Percentiles rank a stretch among this genome's conserved stretches.
These are phyloP conservation scores for Verticillium alfalfae DNA, from an alignment of 2,329 filamentous ascomycete genomes.

Conservation along the genomic window DNA sequence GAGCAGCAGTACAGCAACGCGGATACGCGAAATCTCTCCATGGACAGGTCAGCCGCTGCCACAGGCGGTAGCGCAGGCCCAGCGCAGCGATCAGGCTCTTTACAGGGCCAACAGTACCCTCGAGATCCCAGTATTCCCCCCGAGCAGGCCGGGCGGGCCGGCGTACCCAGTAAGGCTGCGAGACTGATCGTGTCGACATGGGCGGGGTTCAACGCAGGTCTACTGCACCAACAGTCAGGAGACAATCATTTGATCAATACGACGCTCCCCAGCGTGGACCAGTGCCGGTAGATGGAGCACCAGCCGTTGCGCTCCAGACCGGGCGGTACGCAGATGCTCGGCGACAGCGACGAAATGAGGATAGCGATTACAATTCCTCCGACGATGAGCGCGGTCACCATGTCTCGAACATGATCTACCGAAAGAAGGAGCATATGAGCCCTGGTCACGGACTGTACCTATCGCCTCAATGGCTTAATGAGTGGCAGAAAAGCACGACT, in stretches of 20 bases:
- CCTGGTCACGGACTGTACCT: constrained; percentile 54
- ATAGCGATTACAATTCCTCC: not conserved
- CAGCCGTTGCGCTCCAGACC: constrained; percentile 1
- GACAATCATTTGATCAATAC: constrained; percentile 4
- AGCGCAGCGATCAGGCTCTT: constrained; percentile 9
- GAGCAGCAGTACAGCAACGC: constrained; percentile 29
- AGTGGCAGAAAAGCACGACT: constrained; percentile 66
- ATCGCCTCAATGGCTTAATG: constrained; percentile 56
- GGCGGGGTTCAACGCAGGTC: constrained; percentile 10
- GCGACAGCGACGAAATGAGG: constrained; percentile 1
- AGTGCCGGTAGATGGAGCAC: constrained; percentile 1
- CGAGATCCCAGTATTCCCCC: constrained; percentile 13
- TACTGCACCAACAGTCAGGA: constrained; percentile 5
- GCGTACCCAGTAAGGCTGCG: constrained; percentile 12
- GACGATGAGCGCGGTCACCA: constrained; percentile 20
- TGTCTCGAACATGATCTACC: constrained; percentile 33
- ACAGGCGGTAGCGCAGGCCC: constrained; percentile 8
- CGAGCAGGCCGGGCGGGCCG: not conserved
- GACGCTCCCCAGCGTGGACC: constrained; percentile 1
- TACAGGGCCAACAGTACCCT: constrained; percentile 25
- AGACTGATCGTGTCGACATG: constrained; percentile 7
- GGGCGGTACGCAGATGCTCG: constrained; percentile 1
- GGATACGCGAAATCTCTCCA: constrained; percentile 15
- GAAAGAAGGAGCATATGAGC: constrained; percentile 30
- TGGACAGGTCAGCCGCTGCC: constrained; percentile 12